A percentile compares a stretch with the other conserved stretches of the same genome.
These are phyloP conservation scores for Raddia distichophylla DNA, from an alignment of 176 grass and related monocot species.

Conservation along the genomic window DNA sequence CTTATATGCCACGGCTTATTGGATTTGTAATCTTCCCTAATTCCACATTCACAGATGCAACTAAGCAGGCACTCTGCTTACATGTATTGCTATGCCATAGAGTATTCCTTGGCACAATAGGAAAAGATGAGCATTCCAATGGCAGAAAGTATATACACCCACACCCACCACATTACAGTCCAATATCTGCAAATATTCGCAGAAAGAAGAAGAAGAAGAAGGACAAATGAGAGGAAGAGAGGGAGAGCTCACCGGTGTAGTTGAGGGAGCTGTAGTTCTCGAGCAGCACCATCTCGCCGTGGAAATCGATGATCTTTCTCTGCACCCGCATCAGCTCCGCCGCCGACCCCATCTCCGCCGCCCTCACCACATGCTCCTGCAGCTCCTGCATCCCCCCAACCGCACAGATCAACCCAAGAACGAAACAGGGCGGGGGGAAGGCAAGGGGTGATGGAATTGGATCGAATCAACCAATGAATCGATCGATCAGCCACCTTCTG, in stretches of 20 bases:
- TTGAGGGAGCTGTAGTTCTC: conserved; percentile 91
- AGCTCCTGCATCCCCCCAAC: conserved; percentile 56
- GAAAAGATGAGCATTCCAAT: not conserved
- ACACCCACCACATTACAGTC: too few relatives aligned
- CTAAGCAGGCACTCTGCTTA: not conserved
- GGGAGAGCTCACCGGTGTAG: conserved; percentile 61
- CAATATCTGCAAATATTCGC: not conserved
- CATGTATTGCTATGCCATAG: not conserved
- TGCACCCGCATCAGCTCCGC: conserved; percentile 69
- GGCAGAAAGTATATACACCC: not conserved
- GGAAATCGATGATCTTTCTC: conserved; percentile 77
- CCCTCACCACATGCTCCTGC: conserved; percentile 49
- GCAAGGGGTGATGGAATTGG: not conserved
- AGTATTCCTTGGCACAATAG: not conserved
- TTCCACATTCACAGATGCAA: not conserved
- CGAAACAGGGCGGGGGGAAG: not conserved
- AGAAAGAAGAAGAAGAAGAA: not conserved
- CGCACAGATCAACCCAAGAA: not conserved
- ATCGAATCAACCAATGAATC: not conserved
- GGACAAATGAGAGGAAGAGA: not conserved
- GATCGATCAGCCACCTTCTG: conserved; percentile 53
- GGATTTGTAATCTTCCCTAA: too few relatives aligned
- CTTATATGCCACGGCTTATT: too few relatives aligned
- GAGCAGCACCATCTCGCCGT: conserved; percentile 89
- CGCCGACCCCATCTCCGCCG: conserved; percentile 49